These are phyloP conservation scores for Wickerhamomyces kurtzmanii DNA, from an alignment of 805 yeast species.

Conservation along the genomic window DNA sequence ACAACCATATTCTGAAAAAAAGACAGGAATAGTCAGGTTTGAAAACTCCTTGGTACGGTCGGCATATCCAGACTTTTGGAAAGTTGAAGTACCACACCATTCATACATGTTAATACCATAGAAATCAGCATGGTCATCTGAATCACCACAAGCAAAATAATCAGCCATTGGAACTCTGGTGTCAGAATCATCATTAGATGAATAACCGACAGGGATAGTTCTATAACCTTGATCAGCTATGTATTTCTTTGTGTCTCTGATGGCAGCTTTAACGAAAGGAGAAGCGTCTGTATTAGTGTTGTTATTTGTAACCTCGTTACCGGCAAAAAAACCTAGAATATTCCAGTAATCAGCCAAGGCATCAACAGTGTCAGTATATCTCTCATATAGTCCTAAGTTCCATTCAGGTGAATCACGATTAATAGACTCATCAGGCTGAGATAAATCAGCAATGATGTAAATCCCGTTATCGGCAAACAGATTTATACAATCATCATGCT, in stretches of 20 bases:
- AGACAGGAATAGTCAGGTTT: slow-evolving; percentile 68
- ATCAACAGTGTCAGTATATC: slow-evolving; percentile 74
- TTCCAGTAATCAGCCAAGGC: slow-evolving; percentile 61
- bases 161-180: slow-evolving; percentile 69
- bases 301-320: slow-evolving; percentile 82
- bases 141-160: slow-evolving; percentile 69
- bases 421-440: slow-evolving; percentile 66
- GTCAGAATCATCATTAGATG: slow-evolving; percentile 72
- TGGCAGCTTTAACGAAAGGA: slow-evolving; percentile 82
- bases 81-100: slow-evolving; percentile 71
- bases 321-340: slow-evolving; percentile 84
- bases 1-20: slow-evolving; percentile 89
- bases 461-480: slow-evolving; percentile 69
- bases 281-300: slow-evolving; percentile 67
- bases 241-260: slow-evolving; percentile 71
- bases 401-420: slow-evolving; percentile 63
- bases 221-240: slow-evolving; percentile 57
- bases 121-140: slow-evolving; percentile 52
- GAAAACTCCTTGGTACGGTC: slow-evolving; percentile 64
- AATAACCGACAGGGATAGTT: slow-evolving; percentile 77
- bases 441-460: slow-evolving; percentile 75
- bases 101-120: slow-evolving; percentile 84
- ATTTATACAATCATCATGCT: slow-evolving; percentile 66
- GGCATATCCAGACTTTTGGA: slow-evolving; percentile 53
- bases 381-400: slow-evolving; percentile 53